A percentile compares a stretch with the other conserved stretches of the same genome.
Evolutionary conservation across 495 filamentous ascomycete species (phyloP).

Genomic region (Trichoderma asperelloides): DNA sequence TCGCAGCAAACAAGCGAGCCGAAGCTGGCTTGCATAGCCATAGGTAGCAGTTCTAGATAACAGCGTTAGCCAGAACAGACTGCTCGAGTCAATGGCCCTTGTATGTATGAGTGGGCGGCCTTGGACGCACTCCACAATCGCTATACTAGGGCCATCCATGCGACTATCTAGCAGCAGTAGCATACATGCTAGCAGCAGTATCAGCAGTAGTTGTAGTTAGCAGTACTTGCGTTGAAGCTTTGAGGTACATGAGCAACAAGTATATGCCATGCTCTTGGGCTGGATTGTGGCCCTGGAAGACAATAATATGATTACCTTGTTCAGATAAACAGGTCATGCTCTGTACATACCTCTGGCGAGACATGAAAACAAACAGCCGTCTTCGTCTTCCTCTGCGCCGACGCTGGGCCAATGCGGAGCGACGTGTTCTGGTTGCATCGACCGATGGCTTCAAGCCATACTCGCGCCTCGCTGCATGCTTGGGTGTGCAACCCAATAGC

Average conservation of each 20-base stretch:
- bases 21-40: constrained; percentile 7
- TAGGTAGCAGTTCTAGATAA: neutral
- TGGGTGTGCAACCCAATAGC: neutral
- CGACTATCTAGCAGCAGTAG: no score
- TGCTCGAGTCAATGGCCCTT: neutral
- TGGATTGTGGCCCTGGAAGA: no score
- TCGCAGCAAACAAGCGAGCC: constrained; percentile 5
- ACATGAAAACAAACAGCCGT: neutral
- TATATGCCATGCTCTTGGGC: no score
- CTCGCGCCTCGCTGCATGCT: constrained; percentile 5
- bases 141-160: neutral
- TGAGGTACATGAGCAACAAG: no score
- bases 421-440: neutral
- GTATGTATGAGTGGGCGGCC: neutral
- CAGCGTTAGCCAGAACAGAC: neutral
- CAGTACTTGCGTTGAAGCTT: neutral
- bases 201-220: neutral
- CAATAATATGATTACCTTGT: no score
- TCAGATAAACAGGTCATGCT: no score
- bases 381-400: neutral
- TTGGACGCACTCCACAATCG: neutral
- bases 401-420: neutral
- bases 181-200: neutral
- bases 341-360: neutral
- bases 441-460: neutral